Evolutionary conservation across 2,329 filamentous ascomycete genomes (phyloP).

Genomic region (Penicillium verrucosum): DNA sequence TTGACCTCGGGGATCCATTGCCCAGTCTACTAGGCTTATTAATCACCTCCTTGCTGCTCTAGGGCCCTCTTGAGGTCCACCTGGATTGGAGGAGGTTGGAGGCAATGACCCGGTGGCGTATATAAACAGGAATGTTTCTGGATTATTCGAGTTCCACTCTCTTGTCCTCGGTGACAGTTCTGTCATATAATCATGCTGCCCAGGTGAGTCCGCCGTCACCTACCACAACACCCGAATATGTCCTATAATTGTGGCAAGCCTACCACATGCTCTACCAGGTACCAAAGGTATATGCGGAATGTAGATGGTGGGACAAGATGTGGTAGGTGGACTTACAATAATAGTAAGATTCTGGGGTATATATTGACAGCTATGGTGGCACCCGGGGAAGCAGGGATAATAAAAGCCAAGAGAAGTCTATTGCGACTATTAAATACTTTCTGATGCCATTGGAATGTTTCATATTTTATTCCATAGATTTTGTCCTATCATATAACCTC

Average conservation of each 20-base stretch:
- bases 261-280: too few species aligned
- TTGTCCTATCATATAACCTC: not conserved
- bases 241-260: not conserved
- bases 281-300: not conserved
- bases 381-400: not conserved
- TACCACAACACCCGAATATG: not conserved
- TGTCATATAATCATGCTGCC: not conserved
- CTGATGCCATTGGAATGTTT: not conserved
- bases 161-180: not conserved
- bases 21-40: slow-evolving; percentile 15
- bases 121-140: not conserved
- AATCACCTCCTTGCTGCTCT: slow-evolving; percentile 22
- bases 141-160: not conserved
- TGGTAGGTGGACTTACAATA: not conserved
- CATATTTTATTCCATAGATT: not conserved
- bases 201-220: not conserved
- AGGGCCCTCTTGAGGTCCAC: not conserved
- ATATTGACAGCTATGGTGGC: not conserved
- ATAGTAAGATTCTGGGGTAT: not conserved
- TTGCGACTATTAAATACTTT: not conserved
- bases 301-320: not conserved
- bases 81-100: not conserved
- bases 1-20: not conserved
- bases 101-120: not conserved
- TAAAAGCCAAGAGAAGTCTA: slow-evolving; percentile 10